phyloP scores from a whole-genome alignment of 768 basidiomycete species.

The Panaeolus cyanescens region DNA sequence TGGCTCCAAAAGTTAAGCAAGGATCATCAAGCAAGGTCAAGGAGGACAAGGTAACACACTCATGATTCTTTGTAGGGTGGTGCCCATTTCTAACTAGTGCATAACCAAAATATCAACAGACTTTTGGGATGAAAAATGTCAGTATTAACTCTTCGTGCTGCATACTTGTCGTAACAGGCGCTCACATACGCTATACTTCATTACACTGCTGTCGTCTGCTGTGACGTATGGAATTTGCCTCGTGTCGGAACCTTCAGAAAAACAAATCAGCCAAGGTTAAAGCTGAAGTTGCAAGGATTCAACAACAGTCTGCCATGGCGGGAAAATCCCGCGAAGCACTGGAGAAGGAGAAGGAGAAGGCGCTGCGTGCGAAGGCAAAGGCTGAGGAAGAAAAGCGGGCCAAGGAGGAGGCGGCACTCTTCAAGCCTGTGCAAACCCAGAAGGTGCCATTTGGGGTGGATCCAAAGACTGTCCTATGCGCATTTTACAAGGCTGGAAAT shows the following conservation, averaged over 20 bases:
- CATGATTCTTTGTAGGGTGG: constrained; percentile 15
- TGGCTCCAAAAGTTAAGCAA: constrained; percentile 85
- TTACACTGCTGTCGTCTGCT: background rate
- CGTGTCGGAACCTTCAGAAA: constrained; percentile 54
- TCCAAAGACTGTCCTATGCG: constrained; percentile 93
- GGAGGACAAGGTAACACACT: constrained; percentile 71
- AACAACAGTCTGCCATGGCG: constrained; percentile 69
- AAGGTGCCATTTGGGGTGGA: constrained; percentile 95
- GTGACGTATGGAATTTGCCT: background rate
- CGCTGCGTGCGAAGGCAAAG: constrained; percentile 72
- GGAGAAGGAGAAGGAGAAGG: constrained; percentile 87
- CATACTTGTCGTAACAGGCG: background rate
- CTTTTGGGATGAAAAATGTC: constrained; percentile 89
- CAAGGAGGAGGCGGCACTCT: constrained; percentile 83
- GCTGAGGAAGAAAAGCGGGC: constrained; percentile 79
- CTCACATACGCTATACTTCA: background rate
- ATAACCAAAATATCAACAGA: constrained; percentile 47
- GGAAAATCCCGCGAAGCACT: constrained; percentile 82
- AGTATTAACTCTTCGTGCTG: constrained; percentile 24
- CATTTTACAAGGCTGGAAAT: constrained; percentile 86
- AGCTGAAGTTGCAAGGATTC: constrained; percentile 77
- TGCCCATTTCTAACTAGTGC: constrained; percentile 19
- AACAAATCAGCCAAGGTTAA: constrained; percentile 94
- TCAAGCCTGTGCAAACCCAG: constrained; percentile 80
- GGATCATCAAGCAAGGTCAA: constrained; percentile 71